Base-by-base conservation (phyloP, 1,139 yeast genomes). In the Yamadazyma blattariae region DNA sequence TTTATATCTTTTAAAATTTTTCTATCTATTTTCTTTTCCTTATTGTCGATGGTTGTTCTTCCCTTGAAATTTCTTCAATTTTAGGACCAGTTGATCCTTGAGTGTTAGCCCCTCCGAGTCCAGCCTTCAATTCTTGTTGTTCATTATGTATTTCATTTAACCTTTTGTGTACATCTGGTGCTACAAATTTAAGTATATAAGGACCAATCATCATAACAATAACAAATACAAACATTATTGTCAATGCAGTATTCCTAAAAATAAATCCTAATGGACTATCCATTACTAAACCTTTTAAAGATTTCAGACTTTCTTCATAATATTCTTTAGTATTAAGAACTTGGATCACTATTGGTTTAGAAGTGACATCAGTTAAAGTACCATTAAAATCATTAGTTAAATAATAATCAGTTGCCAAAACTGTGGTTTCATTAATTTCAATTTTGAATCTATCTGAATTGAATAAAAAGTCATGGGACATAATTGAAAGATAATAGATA, bases 221-320 rank as follows among this genome's bases (percentile, higher is more conserved):
- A 34, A 60, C 46, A 9, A 59, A 43, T 4, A 46, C 36, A 37
- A 69, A 68, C 28, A 67, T 41, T 8, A 59, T 44, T 6, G 74
- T 66, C 45, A 64, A 68, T n/a, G 53, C 34, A 25, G 47, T 56
- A 47, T 60, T 69, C 38, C 52, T 56, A 49, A 70, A 67, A 17
- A 70, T 65, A 40, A 64, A 58, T 11, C 75, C 76, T 30, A 70
- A 54, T 4, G 76, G 76, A 52, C 74, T 63, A 36, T 56, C 56
- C 57, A 61, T 41, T 4, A 69, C 33, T 61, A 69, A 57, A 31
- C 60, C 66, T 9, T 37, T 34, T 13, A 68, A 32, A 5, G 67
- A 54, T n/a, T 65, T 61, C 39, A 49, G 59, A 7, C 64, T 49
- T n/a, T 41, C 41, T 41, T 64, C 70, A 42, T 68, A 70, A 47